A percentile compares a stretch with the other conserved stretches of the same genome.
Conservation (phyloP, 2,329 filamentous ascomycete genomes). For the Geosmithia putterillii region DNA sequence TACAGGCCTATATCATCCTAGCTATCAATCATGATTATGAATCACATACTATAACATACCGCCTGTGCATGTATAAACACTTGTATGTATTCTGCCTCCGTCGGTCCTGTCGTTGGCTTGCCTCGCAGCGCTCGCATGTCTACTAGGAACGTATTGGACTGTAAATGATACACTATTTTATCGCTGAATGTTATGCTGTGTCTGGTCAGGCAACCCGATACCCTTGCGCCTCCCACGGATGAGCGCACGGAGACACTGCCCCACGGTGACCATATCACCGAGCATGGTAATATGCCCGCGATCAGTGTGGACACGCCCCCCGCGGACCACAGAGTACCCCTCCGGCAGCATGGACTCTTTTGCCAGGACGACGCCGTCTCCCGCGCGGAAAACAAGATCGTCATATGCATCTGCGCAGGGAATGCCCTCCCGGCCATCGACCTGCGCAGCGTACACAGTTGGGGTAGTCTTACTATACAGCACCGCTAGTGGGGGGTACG, state of each 20-base stretch:
- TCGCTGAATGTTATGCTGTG: too few relatives aligned
- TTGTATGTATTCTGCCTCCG: too few relatives aligned
- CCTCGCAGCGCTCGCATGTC: too few relatives aligned
- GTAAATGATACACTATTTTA: too few relatives aligned
- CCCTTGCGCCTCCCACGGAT: constrained; percentile 55
- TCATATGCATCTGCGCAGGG: constrained; percentile 69
- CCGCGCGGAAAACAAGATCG: constrained; percentile 72
- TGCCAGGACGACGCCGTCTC: constrained; percentile 82
- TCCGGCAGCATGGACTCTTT: constrained; percentile 73
- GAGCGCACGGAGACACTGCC: constrained; percentile 58
- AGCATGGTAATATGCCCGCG: constrained; percentile 79
- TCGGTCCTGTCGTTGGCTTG: too few relatives aligned
- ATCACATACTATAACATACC: too few relatives aligned
- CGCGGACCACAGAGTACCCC: constrained; percentile 63
- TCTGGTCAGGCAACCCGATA: constrained; percentile 41
- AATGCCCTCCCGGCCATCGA: constrained; percentile 62
- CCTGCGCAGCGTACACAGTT: constrained; percentile 71
- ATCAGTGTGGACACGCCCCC: constrained; percentile 67
- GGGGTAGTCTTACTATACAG: constrained; percentile 82
- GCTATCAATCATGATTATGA: too few relatives aligned
- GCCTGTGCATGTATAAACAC: too few relatives aligned
- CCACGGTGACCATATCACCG: constrained; percentile 73
- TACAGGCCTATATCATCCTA: too few relatives aligned
- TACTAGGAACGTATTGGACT: too few relatives aligned
- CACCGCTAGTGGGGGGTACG: constrained; percentile 70